Base-by-base conservation (phyloP, 805 yeast genomes). In the Hagleromyces aurorensis region DNA sequence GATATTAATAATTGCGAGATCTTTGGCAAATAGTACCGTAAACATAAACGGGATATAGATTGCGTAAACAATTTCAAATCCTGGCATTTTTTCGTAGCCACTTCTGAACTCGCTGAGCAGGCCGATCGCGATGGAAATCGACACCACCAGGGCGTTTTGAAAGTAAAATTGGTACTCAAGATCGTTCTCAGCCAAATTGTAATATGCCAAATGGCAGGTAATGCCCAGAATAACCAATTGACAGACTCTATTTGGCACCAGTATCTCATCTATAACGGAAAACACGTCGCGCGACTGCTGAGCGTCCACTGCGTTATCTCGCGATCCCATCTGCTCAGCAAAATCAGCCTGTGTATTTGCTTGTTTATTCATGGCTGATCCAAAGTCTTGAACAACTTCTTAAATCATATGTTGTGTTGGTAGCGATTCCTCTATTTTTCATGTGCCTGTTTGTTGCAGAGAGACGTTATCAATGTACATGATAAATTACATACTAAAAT, bases 61-160 rank as follows among this genome's bases (percentile, higher is more conserved):
- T 21, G 57, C 21, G 34, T 61, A 61, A 3, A 59, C 22, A 3
- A 53, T 41, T 29, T 61, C 60, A 49, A 59, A 62, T 9, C 47
- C 44, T 1, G 61, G 61, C 14, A 54, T 16, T 9, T 29, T 6
- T 21, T 27, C 25, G 9, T 25, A 19, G 7, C 29, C 24, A 20
- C 37, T 28, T 20, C 21, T 33, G 17, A 32, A 33, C 6, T 27
- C 29, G 10, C 33, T 25, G 23, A 25, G 31, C 4, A 25, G 34
- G 7, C 46, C 40, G 6, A 44, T 33, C 15, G 50, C 47, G 21
- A 47, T 35, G 1, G 48, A 24, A 12, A 48, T 32, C 1, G 50
- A 50, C 1, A 50, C 25, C 3, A 49, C 14, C n/a, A 30, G 27
- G 4, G 48, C 32, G 14, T 49, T 43, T 18, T 48, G 38, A 17